Base-by-base conservation (phyloP, 2,329 filamentous ascomycete genomes). In the Incumbomyces delicatus region DNA sequence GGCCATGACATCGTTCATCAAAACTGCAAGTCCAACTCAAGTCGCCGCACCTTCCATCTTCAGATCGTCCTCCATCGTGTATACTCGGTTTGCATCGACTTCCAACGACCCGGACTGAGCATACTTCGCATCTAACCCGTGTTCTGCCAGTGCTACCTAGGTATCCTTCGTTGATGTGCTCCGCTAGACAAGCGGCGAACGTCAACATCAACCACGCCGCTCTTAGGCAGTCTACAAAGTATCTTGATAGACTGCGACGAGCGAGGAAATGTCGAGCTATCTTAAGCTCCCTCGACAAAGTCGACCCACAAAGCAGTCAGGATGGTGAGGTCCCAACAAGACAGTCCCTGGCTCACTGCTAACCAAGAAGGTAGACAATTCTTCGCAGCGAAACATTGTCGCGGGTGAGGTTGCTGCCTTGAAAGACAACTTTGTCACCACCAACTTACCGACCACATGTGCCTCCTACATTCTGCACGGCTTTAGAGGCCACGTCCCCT, bases 361-460 rank as follows among this genome's bases (percentile, higher is more conserved):
- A 27, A 27, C 22, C 5, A 27, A 4, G 22, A 27, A 27, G 8
- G 8, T 8, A 27, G 22, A 11, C 33, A 35, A 12, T 6, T 35
- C 13, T 4, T 12, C 11, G 33, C 33, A 27, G 22, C 22, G 22
- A 8, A 35, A 35, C 33, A 35, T 35, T 12, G 33, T 4, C 33
- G 16, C 4, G 13, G 33, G 16, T 11, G 33, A 46, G 7, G 14
- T 46, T 10, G 65, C 85, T 43, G 80, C 81, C 3, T 70, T 88
- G 44, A 89, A 89, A 61, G 85, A 89, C 66, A 89, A 88, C 60
- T 87, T 89, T 53, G 77, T 80, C 44, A 84, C 82, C 0, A 62
- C 61, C 16, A 67, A 73, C 30, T 65, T 78, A n/a, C 75, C 77
- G 1, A 95, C 89, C 18, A 94, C 89, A 66, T 94, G 88, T 65